A percentile compares a stretch with the other conserved stretches of the same genome.
These are phyloP conservation scores for Phytophthora fragariaefolia DNA, from an alignment of 352 stramenopile species.

Conservation along the genomic window DNA sequence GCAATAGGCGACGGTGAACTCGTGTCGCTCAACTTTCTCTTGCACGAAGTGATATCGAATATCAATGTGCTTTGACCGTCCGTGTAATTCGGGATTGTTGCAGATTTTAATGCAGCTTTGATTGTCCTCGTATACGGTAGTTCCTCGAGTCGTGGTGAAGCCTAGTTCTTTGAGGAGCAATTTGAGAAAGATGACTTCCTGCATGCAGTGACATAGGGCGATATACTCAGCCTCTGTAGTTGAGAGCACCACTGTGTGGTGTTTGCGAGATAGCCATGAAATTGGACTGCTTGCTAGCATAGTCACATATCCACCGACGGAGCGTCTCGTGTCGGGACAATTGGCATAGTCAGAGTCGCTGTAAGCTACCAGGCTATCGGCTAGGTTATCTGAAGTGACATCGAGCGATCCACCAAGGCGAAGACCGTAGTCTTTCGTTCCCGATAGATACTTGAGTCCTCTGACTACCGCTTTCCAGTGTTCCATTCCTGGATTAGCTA, in stretches of 20 bases:
- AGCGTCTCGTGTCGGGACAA: no score
- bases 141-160: background rate
- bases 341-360: constrained; percentile 18
- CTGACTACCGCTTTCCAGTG: constrained; percentile 24
- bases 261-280: constrained; percentile 12
- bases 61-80: constrained; percentile 42
- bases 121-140: background rate
- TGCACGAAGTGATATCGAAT: constrained; percentile 9
- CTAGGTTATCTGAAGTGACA: constrained; percentile 4
- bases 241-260: constrained; percentile 11
- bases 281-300: constrained; percentile 8
- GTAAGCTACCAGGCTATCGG: background rate
- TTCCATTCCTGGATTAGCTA: constrained; percentile 25
- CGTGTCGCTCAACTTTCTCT: constrained; percentile 13
- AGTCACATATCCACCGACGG: no score
- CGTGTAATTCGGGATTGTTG: constrained; percentile 37
- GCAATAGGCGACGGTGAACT: constrained; percentile 34
- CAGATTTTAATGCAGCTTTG: constrained; percentile 29
- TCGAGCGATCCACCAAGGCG: no score
- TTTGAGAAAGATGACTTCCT: background rate
- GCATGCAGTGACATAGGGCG: background rate
- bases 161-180: background rate
- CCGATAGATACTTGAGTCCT: constrained; percentile 15
- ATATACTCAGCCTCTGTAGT: constrained; percentile 7
- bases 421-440: constrained; percentile 19